Percentiles rank a stretch among this genome's conserved stretches.
Evolutionary conservation across 1,139 yeast genomes (phyloP).

Genomic region (Yamadazyma conglobata): DNA sequence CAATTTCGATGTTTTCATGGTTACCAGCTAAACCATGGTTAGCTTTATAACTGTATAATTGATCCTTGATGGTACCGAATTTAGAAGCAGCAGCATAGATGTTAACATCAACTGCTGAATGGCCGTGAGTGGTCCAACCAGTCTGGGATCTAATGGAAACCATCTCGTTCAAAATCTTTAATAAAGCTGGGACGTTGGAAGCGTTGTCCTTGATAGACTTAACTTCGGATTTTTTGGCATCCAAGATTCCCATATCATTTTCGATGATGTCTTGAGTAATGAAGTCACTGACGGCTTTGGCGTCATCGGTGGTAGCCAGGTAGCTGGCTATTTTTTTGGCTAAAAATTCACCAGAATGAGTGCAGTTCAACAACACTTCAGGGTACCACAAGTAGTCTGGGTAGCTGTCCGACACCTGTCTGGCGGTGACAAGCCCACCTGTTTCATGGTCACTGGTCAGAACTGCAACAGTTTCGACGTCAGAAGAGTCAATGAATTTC

Average conservation of each 20-base stretch:
- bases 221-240: constrained; percentile 51
- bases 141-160: constrained; percentile 68
- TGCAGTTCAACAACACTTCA: constrained; percentile 57
- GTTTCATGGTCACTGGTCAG: constrained; percentile 91
- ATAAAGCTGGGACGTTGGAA: constrained; percentile 22
- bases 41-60: constrained; percentile 26
- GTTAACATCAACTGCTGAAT: constrained; percentile 86
- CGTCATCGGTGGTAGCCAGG: constrained; percentile 25
- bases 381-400: constrained; percentile 63
- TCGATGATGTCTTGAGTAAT: constrained; percentile 46
- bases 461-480: constrained; percentile 68
- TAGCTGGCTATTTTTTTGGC: constrained; percentile 25
- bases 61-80: constrained; percentile 35
- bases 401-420: constrained; percentile 54
- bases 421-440: constrained; percentile 75
- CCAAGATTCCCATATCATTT: constrained; percentile 57
- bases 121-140: constrained; percentile 90
- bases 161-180: constrained; percentile 49
- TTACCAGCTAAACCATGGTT: constrained; percentile 61
- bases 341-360: constrained; percentile 72
- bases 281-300: constrained; percentile 24
- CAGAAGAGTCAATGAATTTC: constrained; percentile 59
- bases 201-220: constrained; percentile 29
- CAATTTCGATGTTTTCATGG: constrained; percentile 82
- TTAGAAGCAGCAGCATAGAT: constrained; percentile 66